phyloP scores from a whole-genome alignment of 1,284 basidiomycete species.

The Amylostereum areolatum region DNA sequence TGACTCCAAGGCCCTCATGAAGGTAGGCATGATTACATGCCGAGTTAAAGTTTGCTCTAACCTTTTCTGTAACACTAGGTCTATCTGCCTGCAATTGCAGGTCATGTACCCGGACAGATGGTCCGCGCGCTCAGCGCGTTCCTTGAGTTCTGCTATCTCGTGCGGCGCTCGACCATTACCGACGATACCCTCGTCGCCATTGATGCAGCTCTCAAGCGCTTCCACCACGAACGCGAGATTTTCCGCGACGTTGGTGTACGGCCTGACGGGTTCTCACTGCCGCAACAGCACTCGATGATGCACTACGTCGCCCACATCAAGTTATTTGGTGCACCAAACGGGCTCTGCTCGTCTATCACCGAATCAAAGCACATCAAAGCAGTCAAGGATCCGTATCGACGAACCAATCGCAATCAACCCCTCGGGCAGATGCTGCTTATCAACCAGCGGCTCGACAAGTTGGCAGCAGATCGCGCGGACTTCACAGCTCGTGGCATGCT shows the following conservation, averaged over 20 bases:
- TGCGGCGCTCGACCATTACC: slow-evolving; percentile 1
- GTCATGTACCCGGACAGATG: slow-evolving; percentile 13
- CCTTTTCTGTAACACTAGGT: no score
- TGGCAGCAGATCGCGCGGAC: not conserved
- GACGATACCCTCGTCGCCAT: not conserved
- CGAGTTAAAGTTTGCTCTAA: no score
- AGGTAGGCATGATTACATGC: not conserved
- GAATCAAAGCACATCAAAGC: slow-evolving; percentile 20
- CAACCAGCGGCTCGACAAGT: slow-evolving; percentile 12
- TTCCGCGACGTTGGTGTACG: slow-evolving; percentile 13
- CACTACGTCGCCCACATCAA: slow-evolving; percentile 12
- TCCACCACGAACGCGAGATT: slow-evolving; percentile 8
- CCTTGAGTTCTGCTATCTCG: slow-evolving; percentile 18
- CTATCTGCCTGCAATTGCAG: slow-evolving; percentile 17
- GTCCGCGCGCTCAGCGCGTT: slow-evolving; percentile 10
- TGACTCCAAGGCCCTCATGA: slow-evolving; percentile 13
- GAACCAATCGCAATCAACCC: slow-evolving; percentile 13
- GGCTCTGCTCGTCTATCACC: slow-evolving; percentile 19
- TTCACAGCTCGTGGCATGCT: no score
- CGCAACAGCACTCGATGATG: slow-evolving; percentile 15
- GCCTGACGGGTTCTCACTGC: slow-evolving; percentile 12
- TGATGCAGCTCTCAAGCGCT: slow-evolving; percentile 5
- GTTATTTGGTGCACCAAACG: slow-evolving; percentile 16
- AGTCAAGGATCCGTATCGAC: slow-evolving; percentile 19
- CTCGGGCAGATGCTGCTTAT: slow-evolving; percentile 19